Evolutionary conservation across 208 protist species (phyloP), one percentile per base, ranked within the genome.

Genomic region (Kentomonas sorsogonicus): DNA sequence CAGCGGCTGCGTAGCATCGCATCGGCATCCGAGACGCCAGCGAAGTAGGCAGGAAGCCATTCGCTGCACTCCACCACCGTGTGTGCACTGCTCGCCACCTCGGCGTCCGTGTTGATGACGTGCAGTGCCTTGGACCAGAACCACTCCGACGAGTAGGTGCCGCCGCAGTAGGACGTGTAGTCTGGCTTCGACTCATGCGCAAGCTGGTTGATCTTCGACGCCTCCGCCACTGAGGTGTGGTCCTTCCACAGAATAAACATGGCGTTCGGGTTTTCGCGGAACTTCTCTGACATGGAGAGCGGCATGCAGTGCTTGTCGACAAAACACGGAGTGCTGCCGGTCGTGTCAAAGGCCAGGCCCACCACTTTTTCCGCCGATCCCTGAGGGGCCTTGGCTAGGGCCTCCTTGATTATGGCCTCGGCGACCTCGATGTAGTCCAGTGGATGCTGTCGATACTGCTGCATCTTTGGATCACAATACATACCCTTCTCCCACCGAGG

Each of bases 171-270:
- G 20, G 65, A 63, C 39, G 73, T 81, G 67, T 86, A 86, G 39
- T 79, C 78, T 9, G 72, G 64, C 1, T 23, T 63, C 40, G 43
- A 66, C 48, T 54, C 63, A 61, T 73, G 70, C 47, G 74, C 72
- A 20, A 74, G 26, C 0, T 48, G 57, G 62, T 77, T 81, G 54
- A 86, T 81, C 3, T 53, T 71, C n/a, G 51, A 46, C 0, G 70
- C 73, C 34, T 86, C 78, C 22, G 75, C 44, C 27, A 86, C 66
- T 16, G 78, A 69, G 3, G 67, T 81, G 62, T 86, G 78, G 43
- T 81, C 71, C 50, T 86, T 86, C 66, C 78, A 86, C 20, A 86
- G 59, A n/a, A 78, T 69, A 60, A 78, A 80, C 77, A 85, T 86
- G 5, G 73, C 70, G 25, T 79, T 81, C 3, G 73, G 69, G 34